Conservation (phyloP, 306 rosid species). For the Trifolium pratense region DNA sequence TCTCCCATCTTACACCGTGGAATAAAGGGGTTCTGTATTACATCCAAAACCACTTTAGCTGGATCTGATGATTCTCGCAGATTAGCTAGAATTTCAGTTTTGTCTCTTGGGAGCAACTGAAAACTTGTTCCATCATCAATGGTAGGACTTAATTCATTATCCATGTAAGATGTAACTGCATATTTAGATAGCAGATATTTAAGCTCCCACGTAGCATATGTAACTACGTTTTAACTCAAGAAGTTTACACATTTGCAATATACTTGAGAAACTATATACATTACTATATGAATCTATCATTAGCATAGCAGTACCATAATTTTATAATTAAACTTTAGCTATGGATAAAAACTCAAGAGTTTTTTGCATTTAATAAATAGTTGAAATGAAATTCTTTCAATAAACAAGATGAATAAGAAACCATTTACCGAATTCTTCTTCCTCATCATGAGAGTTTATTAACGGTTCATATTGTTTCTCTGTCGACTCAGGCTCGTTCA, state of each 20-base stretch:
- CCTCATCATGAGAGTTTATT: not conserved
- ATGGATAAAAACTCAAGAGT: too few species aligned
- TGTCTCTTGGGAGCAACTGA: not conserved
- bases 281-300: too few species aligned
- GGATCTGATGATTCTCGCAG: constrained; percentile 45
- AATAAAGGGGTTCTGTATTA: constrained; percentile 41
- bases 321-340: too few species aligned
- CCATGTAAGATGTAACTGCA: not conserved
- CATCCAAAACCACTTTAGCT: constrained; percentile 52
- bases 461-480: constrained; percentile 24
- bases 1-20: constrained; percentile 38
- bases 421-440: constrained; percentile 51
- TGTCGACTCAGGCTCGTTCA: constrained; percentile 39
- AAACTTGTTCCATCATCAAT: constrained; percentile 11
- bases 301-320: too few species aligned
- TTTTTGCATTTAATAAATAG: not conserved
- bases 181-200: constrained; percentile 16
- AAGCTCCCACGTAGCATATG: not conserved
- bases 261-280: too few species aligned
- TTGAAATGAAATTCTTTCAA: constrained; percentile 11
- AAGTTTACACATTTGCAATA: too few species aligned
- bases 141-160: not conserved
- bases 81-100: not conserved
- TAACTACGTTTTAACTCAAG: too few species aligned
- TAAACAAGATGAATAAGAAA: constrained; percentile 31